These are phyloP conservation scores for Sisymbrium irio DNA, from an alignment of 345 rosid genomes.

Conservation along the genomic window DNA sequence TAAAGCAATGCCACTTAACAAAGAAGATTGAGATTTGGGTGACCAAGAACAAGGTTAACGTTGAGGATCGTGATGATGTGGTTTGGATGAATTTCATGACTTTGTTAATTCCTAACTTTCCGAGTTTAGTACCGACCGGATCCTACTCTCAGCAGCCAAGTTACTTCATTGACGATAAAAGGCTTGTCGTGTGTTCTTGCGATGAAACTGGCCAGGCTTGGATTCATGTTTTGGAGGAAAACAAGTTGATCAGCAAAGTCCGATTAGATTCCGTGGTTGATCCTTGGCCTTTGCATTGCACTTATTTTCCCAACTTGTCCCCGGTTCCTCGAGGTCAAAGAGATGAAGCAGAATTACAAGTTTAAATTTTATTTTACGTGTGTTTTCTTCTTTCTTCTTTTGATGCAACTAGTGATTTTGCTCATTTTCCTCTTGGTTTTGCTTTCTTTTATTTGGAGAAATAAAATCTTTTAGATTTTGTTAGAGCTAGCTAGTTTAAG, in stretches of 20 bases:
- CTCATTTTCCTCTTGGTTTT: too few relatives aligned
- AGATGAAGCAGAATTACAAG: background rate
- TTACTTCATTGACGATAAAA: background rate
- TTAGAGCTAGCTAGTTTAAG: too few relatives aligned
- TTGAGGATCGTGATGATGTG: background rate
- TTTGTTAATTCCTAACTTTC: too few relatives aligned
- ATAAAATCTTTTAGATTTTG: too few relatives aligned
- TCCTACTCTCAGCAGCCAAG: too few relatives aligned
- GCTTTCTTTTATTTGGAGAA: too few relatives aligned
- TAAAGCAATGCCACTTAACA: background rate
- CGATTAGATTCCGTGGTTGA: background rate
- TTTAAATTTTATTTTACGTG: background rate
- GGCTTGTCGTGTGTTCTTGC: background rate
- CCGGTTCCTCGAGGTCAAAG: background rate
- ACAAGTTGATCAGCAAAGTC: background rate
- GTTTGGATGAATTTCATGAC: background rate
- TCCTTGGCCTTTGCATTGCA: background rate
- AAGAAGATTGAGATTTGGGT: background rate
- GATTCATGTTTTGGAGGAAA: background rate
- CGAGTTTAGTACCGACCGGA: too few relatives aligned
- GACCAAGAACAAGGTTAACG: background rate
- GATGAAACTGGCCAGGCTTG: background rate
- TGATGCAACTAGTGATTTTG: too few relatives aligned
- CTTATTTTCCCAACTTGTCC: background rate
- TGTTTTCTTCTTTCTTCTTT: background rate